These are phyloP conservation scores for Pythium aquatile DNA, from an alignment of 352 stramenopile species.

Conservation along the genomic window DNA sequence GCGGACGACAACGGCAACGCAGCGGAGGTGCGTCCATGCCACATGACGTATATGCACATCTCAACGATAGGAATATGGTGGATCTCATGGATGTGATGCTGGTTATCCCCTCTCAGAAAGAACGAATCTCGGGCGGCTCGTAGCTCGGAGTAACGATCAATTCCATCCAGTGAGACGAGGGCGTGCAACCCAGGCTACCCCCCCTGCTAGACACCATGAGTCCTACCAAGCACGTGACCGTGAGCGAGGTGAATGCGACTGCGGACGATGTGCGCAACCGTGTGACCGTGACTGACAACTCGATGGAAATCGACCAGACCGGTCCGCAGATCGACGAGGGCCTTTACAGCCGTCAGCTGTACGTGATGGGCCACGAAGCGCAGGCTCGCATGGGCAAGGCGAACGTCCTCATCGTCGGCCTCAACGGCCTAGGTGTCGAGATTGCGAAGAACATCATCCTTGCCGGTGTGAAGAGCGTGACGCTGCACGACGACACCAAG, in stretches of 20 bases:
- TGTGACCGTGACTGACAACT: conserved; percentile 67
- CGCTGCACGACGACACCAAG: conserved; percentile 91
- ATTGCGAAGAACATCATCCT: conserved; percentile 99
- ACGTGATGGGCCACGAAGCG: conserved; percentile 99
- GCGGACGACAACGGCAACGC: conserved; percentile 3
- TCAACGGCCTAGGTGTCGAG: conserved; percentile 95
- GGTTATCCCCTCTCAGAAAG: background rate
- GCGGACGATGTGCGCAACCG: conserved; percentile 70
- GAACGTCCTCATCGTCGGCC: conserved; percentile 94
- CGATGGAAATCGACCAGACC: conserved; percentile 64
- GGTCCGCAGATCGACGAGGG: conserved; percentile 70
- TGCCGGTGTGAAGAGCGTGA: conserved; percentile 94
- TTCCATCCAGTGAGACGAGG: background rate
- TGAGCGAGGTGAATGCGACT: conserved; percentile 68
- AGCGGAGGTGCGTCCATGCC: conserved; percentile 1
- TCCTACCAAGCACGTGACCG: conserved; percentile 55
- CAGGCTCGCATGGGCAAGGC: conserved; percentile 95
- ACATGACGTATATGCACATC: background rate
- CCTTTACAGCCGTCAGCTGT: conserved; percentile 96
- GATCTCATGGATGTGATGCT: conserved; percentile 1
- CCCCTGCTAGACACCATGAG: conserved; percentile 37
- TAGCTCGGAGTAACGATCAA: background rate
- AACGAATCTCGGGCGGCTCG: background rate
- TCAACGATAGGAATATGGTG: background rate
- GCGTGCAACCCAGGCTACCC: conserved; percentile 1